These are phyloP conservation scores for Saussurea involucrata DNA, from an alignment of 129 eudicot species.

Conservation along the genomic window DNA sequence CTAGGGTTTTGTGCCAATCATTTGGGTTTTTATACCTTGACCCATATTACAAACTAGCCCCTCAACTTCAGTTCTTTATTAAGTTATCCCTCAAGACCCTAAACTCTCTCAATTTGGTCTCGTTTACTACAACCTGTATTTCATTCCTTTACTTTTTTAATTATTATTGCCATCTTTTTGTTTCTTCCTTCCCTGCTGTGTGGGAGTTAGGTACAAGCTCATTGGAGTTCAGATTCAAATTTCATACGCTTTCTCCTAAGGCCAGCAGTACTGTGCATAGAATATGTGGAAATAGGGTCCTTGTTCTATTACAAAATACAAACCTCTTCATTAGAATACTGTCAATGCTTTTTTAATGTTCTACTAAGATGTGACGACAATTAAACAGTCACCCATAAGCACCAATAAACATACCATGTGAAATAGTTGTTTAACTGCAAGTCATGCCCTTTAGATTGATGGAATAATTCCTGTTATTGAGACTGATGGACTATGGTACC, in stretches of 20 bases:
- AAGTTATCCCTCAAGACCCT: too few species aligned
- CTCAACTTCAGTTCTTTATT: too few species aligned
- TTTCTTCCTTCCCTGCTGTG: constrained; percentile 14
- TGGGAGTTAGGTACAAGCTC: neutral
- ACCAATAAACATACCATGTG: constrained; percentile 5
- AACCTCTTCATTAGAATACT: neutral
- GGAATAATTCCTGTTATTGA: neutral
- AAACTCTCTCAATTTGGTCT: too few species aligned
- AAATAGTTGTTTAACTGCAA: constrained; percentile 3
- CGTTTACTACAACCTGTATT: too few species aligned
- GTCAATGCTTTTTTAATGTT: neutral
- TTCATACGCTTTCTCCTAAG: neutral
- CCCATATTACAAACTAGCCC: too few species aligned
- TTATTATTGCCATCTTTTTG: neutral
- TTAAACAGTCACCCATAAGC: neutral
- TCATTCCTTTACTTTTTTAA: neutral
- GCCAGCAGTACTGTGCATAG: neutral
- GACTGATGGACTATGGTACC: neutral
- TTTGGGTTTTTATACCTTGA: too few species aligned
- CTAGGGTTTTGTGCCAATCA: too few species aligned
- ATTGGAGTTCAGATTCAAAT: constrained; percentile 2
- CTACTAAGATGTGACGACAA: neutral
- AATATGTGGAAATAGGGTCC: constrained; percentile 1
- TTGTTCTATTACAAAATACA: neutral
- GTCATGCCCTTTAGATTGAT: constrained; percentile 1